phyloP scores from a whole-genome alignment of 805 yeast species.

The Suhomyces pyralidae region DNA sequence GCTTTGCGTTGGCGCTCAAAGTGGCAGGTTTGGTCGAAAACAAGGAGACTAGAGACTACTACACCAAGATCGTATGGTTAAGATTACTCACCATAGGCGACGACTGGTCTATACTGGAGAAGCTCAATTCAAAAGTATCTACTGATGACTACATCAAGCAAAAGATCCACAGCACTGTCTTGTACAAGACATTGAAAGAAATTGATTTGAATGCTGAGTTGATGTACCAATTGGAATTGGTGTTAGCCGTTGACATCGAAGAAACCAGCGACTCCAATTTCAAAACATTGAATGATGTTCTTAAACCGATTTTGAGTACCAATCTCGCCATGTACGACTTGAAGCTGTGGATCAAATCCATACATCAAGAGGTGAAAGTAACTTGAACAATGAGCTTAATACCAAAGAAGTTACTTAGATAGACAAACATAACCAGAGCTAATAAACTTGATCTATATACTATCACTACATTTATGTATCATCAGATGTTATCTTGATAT shows the following conservation, averaged over 20 bases:
- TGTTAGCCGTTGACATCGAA: constrained; percentile 8
- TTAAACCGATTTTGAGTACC: constrained; percentile 2
- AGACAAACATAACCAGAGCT: background rate
- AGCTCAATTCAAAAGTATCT: constrained; percentile 26
- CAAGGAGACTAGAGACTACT: constrained; percentile 20
- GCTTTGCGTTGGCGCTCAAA: constrained; percentile 47
- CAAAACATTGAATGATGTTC: constrained; percentile 1
- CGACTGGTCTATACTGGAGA: constrained; percentile 45
- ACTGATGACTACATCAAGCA: constrained; percentile 41
- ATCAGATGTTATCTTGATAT: no score
- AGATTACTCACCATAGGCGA: constrained; percentile 51
- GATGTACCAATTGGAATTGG: constrained; percentile 12
- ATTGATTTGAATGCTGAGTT: constrained; percentile 8
- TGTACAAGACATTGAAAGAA: constrained; percentile 41
- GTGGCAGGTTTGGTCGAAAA: constrained; percentile 41
- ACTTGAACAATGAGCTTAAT: no score
- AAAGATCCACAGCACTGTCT: constrained; percentile 38
- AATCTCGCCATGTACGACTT: constrained; percentile 6
- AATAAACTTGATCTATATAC: no score
- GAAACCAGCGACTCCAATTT: constrained; percentile 5
- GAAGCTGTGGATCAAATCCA: constrained; percentile 19
- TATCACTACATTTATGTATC: no score
- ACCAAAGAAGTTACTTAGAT: no score
- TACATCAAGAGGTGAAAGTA: constrained; percentile 16
- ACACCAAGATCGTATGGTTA: constrained; percentile 48